Evolutionary conservation across 352 stramenopile species (phyloP).

Genomic region (Pythium aphanidermatum): DNA sequence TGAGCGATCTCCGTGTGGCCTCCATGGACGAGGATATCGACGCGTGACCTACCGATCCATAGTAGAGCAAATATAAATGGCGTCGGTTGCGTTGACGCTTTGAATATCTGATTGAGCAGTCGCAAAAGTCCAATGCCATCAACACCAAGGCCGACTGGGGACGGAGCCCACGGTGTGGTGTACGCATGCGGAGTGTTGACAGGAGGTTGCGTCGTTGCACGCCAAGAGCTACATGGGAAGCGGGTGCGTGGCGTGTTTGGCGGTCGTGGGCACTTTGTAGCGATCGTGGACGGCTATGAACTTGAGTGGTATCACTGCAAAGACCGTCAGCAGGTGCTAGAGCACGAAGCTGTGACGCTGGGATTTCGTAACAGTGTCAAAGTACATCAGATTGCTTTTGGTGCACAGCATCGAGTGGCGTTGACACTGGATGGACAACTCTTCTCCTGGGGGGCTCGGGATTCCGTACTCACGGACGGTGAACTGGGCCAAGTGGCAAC

Average conservation of each 20-base stretch:
- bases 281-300: constrained; percentile 46
- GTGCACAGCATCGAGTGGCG: constrained; percentile 46
- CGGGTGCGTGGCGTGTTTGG: constrained; percentile 53
- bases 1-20: not conserved
- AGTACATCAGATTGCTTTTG: constrained; percentile 46
- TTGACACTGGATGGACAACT: constrained; percentile 56
- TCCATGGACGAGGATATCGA: too few species aligned
- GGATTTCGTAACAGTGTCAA: constrained; percentile 36
- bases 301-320: constrained; percentile 32
- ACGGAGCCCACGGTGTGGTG: constrained; percentile 37
- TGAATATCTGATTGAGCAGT: too few species aligned
- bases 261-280: constrained; percentile 38
- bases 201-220: constrained; percentile 17
- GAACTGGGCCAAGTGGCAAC: constrained; percentile 35
- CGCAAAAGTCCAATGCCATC: too few species aligned
- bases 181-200: constrained; percentile 41
- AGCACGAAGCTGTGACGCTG: constrained; percentile 28
- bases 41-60: too few species aligned
- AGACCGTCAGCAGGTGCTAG: constrained; percentile 14
- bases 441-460: constrained; percentile 49
- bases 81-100: too few species aligned
- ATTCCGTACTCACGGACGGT: constrained; percentile 21
- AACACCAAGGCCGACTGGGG: too few species aligned
- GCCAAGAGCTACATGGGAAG: constrained; percentile 30
- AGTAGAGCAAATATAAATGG: too few species aligned